Conservation (phyloP, 345 rosid species). For the Hibiscus mutabilis region DNA sequence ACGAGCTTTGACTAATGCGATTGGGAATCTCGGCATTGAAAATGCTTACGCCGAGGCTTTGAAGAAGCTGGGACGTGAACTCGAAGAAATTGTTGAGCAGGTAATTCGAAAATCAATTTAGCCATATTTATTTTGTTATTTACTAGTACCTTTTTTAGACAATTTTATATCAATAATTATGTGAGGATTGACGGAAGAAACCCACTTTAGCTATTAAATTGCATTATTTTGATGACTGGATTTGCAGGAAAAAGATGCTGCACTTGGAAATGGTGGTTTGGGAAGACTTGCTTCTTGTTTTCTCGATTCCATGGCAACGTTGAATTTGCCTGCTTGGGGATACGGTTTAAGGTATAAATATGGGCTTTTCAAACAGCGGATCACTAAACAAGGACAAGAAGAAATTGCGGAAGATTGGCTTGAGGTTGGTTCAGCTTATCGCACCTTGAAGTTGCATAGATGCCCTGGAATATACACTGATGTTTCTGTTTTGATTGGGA, state of each 20-base stretch:
- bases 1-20: slow-evolving; percentile 78
- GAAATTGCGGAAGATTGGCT: slow-evolving; percentile 99
- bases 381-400: slow-evolving; percentile 85
- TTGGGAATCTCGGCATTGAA: slow-evolving; percentile 68
- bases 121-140: neutral
- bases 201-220: neutral
- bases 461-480: slow-evolving; percentile 7
- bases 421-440: slow-evolving; percentile 65
- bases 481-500: slow-evolving; percentile 18
- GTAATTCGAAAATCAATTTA: slow-evolving; percentile 22
- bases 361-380: slow-evolving; percentile 84
- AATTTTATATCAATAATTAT: no score
- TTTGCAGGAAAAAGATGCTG: slow-evolving; percentile 92
- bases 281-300: slow-evolving; percentile 96
- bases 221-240: slow-evolving; percentile 4
- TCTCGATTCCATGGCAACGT: slow-evolving; percentile 92
- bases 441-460: slow-evolving; percentile 2
- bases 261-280: slow-evolving; percentile 96
- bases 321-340: slow-evolving; percentile 98
- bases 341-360: slow-evolving; percentile 92
- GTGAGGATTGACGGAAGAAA: no score
- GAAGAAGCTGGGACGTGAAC: slow-evolving; percentile 63
- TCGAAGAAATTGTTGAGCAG: slow-evolving; percentile 88
- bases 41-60: slow-evolving; percentile 81
- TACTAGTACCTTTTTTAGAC: neutral